A percentile compares a stretch with the other conserved stretches of the same genome.
Conservation (phyloP, 169 alveolate genomes). For the Amoebophrya sp. region DNA sequence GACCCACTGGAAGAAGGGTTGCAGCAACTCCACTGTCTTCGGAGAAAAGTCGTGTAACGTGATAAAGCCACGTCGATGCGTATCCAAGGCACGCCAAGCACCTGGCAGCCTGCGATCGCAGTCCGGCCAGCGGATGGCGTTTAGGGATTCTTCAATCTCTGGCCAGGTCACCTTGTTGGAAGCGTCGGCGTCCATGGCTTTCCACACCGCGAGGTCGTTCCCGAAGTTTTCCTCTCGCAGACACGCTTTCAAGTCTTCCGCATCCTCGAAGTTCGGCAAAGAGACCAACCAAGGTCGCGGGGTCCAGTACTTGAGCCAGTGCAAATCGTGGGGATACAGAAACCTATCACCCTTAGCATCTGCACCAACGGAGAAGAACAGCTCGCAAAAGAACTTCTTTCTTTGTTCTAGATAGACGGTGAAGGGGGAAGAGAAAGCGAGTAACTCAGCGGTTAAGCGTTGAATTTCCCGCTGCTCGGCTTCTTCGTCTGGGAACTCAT, state of each 20-base stretch:
- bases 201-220: background rate
- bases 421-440: background rate
- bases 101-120: background rate
- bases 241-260: background rate
- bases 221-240: background rate
- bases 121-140: background rate
- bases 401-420: background rate
- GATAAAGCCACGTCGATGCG: background rate
- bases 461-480: background rate
- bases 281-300: background rate
- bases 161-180: background rate
- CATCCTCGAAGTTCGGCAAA: background rate
- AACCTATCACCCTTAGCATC: background rate
- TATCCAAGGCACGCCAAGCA: background rate
- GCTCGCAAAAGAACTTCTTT: background rate
- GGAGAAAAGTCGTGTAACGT: background rate
- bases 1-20: background rate
- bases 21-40: background rate
- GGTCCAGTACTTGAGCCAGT: background rate
- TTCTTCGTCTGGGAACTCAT: background rate
- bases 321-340: background rate
- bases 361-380: background rate
- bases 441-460: background rate
- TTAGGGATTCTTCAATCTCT: background rate
- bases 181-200: background rate